Conservation (phyloP, 108 stramenopile genomes). For the Fistulifera pelliculosa region DNA sequence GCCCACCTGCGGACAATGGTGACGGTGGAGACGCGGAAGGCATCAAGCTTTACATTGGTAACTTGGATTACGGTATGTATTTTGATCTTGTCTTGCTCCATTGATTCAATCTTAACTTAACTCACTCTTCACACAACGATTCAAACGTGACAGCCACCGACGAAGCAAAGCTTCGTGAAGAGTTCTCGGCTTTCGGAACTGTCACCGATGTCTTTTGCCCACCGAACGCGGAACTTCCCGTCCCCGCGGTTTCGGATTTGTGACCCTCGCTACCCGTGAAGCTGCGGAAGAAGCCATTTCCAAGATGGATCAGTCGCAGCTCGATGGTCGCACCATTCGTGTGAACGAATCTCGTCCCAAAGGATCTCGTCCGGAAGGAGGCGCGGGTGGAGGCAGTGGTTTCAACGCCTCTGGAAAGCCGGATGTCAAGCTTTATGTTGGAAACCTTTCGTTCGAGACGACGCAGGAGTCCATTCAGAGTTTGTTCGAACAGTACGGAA, state of each 20-base stretch:
- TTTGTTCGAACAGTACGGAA: slow-evolving; percentile 79
- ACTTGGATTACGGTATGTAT: slow-evolving; percentile 67
- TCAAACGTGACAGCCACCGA: slow-evolving; percentile 60
- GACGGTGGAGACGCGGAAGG: slow-evolving; percentile 28
- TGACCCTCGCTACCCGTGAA: slow-evolving; percentile 57
- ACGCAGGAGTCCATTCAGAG: slow-evolving; percentile 60
- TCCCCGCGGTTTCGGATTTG: slow-evolving; percentile 82
- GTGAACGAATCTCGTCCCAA: slow-evolving; percentile 87
- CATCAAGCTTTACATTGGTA: slow-evolving; percentile 87
- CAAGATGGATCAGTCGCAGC: slow-evolving; percentile 71
- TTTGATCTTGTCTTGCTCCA: neutral
- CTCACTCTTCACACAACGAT: slow-evolving; percentile 1
- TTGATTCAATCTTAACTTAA: too few species aligned
- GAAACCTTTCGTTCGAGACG: slow-evolving; percentile 88
- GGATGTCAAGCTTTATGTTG: slow-evolving; percentile 87
- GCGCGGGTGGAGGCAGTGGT: slow-evolving; percentile 41
- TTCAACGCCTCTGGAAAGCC: slow-evolving; percentile 66
- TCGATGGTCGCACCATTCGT: slow-evolving; percentile 80
- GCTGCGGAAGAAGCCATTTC: slow-evolving; percentile 77
- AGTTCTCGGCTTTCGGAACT: slow-evolving; percentile 67
- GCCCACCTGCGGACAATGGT: slow-evolving; percentile 7
- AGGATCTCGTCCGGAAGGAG: slow-evolving; percentile 43
- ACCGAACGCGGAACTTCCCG: slow-evolving; percentile 64
- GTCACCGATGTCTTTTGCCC: slow-evolving; percentile 82
- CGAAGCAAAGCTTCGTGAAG: slow-evolving; percentile 55